Conservation (phyloP, 2,329 filamentous ascomycete species). For the Exophiala alcalophila region DNA sequence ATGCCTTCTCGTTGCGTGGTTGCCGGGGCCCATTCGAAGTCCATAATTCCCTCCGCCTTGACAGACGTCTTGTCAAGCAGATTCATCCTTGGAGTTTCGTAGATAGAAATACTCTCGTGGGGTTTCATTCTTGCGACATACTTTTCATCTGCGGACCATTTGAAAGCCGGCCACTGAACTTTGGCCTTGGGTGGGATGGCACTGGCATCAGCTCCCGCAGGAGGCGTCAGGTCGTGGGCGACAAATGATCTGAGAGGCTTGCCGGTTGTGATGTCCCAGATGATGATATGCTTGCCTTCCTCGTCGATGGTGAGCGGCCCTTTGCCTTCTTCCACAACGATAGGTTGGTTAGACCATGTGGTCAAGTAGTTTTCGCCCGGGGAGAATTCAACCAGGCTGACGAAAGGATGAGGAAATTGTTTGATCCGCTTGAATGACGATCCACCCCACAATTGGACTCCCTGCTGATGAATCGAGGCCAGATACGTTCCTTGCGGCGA, state of each 20-base stretch:
- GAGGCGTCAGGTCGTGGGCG: conserved; percentile 67
- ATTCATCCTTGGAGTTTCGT: conserved; percentile 85
- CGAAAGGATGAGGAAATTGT: conserved; percentile 90
- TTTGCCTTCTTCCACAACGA: conserved; percentile 83
- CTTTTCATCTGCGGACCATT: conserved; percentile 97
- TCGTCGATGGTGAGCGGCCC: conserved; percentile 85
- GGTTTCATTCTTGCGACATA: conserved; percentile 92
- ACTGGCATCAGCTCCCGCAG: conserved; percentile 59
- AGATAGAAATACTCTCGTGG: conserved; percentile 83
- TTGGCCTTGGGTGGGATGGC: conserved; percentile 78
- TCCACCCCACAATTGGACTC: conserved; percentile 96
- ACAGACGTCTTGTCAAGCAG: conserved; percentile 85
- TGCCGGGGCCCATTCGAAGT: conserved; percentile 96
- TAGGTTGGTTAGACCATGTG: conserved; percentile 93
- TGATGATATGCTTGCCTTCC: conserved; percentile 98
- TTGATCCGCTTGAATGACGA: conserved; percentile 83
- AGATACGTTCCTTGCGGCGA: conserved; percentile 92
- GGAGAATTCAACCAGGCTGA: conserved; percentile 95
- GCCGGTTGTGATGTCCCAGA: conserved; percentile 91
- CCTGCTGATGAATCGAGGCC: conserved; percentile 90
- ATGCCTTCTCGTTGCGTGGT: conserved; percentile 76
- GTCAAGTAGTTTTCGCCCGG: conserved; percentile 89
- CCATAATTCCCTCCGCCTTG: conserved; percentile 94
- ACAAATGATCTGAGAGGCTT: conserved; percentile 91
- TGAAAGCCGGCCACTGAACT: conserved; percentile 97